phyloP scores from a whole-genome alignment of 805 yeast species.

The Sungouiozyma ichnusensis region DNA sequence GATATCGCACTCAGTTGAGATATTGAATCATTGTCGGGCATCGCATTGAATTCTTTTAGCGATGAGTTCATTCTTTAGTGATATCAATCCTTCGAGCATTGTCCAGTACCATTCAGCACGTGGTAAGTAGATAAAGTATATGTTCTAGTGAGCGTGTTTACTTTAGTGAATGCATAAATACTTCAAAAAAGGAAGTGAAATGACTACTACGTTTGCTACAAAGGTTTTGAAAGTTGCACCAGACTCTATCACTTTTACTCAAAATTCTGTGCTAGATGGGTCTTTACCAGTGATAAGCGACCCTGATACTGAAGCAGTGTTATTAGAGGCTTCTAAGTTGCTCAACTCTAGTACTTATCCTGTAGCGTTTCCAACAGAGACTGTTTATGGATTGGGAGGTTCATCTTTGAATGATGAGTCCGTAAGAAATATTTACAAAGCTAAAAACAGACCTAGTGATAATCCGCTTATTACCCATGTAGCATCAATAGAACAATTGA shows the following conservation, averaged over 20 bases:
- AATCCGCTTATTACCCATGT: slow-evolving; percentile 90
- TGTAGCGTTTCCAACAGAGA: slow-evolving; percentile 94
- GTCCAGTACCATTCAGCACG: neutral
- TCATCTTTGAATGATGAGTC: slow-evolving; percentile 66
- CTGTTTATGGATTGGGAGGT: slow-evolving; percentile 94
- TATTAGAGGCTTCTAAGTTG: slow-evolving; percentile 49
- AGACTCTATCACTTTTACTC: slow-evolving; percentile 37
- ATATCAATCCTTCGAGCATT: neutral
- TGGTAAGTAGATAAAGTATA: neutral
- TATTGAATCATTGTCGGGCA: too few species aligned
- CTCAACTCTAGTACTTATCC: slow-evolving; percentile 43
- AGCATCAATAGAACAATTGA: slow-evolving; percentile 63
- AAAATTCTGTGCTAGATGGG: slow-evolving; percentile 29
- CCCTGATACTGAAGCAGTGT: slow-evolving; percentile 38
- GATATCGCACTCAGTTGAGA: too few species aligned
- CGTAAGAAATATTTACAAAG: slow-evolving; percentile 66
- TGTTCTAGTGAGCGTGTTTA: too few species aligned
- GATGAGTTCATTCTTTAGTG: neutral
- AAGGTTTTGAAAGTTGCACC: slow-evolving; percentile 47
- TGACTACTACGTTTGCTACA: slow-evolving; percentile 23
- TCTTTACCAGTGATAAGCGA: slow-evolving; percentile 40
- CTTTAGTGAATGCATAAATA: neutral
- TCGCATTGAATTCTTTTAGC: neutral
- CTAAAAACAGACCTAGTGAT: slow-evolving; percentile 91
- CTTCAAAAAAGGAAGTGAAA: neutral